Evolutionary conservation across 208 protist genomes (phyloP).

Genomic region (Trypanosoma theileri): DNA sequence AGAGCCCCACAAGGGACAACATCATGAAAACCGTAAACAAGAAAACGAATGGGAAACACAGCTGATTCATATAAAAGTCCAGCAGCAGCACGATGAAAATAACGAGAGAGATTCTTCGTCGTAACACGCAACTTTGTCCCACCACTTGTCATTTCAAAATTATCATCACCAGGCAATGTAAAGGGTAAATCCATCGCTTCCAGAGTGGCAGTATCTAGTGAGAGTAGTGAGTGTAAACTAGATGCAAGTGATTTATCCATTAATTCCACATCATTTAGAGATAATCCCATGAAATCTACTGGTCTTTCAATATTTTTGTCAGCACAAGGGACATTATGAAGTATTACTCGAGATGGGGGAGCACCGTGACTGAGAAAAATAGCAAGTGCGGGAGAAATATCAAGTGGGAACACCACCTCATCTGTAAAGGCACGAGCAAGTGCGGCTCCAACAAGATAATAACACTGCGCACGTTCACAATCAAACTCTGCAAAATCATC

Average conservation of each 20-base stretch:
- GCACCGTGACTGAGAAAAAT: conserved; percentile 59
- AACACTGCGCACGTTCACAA: conserved; percentile 40
- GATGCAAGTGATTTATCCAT: conserved; percentile 56
- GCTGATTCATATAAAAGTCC: conserved; percentile 76
- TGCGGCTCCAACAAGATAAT: conserved; percentile 74
- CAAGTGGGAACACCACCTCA: conserved; percentile 73
- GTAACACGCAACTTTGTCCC: conserved; percentile 52
- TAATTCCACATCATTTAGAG: conserved; percentile 47
- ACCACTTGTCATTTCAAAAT: conserved; percentile 53
- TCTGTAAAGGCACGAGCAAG: conserved; percentile 82
- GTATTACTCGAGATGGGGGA: conserved; percentile 36
- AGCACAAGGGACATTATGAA: conserved; percentile 20
- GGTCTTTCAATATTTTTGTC: conserved; percentile 42
- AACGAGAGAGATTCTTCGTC: conserved; percentile 51
- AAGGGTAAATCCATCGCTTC: conserved; percentile 71
- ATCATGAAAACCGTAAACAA: conserved; percentile 67
- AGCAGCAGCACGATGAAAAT: conserved; percentile 56
- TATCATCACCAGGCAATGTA: conserved; percentile 78
- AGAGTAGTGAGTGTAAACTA: conserved; percentile 46
- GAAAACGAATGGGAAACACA: conserved; percentile 58
- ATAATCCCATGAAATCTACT: conserved; percentile 66
- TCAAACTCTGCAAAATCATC: conserved; percentile 54
- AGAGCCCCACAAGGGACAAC: conserved; percentile 77
- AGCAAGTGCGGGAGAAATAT: conserved; percentile 63
- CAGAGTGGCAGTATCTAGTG: conserved; percentile 40